phyloP scores from a whole-genome alignment of 1,284 basidiomycete species.

The Prillingera fragicola region DNA sequence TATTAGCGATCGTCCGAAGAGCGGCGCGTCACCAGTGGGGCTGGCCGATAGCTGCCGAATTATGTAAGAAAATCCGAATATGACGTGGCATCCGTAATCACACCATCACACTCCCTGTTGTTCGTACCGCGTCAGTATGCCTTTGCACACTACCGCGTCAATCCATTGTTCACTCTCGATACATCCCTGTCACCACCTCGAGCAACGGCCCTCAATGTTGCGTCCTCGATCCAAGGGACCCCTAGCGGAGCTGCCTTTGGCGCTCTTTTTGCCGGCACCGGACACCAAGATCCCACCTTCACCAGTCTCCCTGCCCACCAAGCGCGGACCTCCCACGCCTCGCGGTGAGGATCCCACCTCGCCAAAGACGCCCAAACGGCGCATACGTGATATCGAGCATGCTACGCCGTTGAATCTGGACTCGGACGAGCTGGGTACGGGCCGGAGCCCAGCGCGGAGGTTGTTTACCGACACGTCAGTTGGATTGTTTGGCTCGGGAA shows the following conservation, averaged over 20 bases:
- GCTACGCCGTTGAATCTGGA: not conserved
- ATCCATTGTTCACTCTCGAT: not conserved
- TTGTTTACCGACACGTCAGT: slow-evolving; percentile 6
- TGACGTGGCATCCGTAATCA: no score
- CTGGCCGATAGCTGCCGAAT: slow-evolving; percentile 27
- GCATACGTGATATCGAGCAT: not conserved
- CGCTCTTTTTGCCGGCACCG: not conserved
- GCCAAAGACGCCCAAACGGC: slow-evolving; percentile 7
- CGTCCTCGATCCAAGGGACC: not conserved
- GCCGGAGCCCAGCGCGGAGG: slow-evolving; percentile 11
- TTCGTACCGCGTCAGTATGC: slow-evolving; percentile 9
- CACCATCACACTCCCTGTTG: no score
- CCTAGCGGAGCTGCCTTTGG: not conserved
- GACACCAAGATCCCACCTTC: slow-evolving; percentile 5
- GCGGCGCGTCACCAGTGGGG: slow-evolving; percentile 12
- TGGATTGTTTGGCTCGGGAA: not conserved
- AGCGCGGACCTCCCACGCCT: slow-evolving; percentile 9
- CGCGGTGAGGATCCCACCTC: not conserved
- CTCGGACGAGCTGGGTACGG: slow-evolving; percentile 14
- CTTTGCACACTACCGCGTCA: not conserved
- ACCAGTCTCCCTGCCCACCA: slow-evolving; percentile 14
- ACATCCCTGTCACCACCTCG: not conserved
- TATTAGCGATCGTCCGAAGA: not conserved
- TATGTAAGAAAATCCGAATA: no score
- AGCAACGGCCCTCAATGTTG: not conserved